phyloP scores from a whole-genome alignment of 768 basidiomycete genomes.

The Phaeolepiota aurea region DNA sequence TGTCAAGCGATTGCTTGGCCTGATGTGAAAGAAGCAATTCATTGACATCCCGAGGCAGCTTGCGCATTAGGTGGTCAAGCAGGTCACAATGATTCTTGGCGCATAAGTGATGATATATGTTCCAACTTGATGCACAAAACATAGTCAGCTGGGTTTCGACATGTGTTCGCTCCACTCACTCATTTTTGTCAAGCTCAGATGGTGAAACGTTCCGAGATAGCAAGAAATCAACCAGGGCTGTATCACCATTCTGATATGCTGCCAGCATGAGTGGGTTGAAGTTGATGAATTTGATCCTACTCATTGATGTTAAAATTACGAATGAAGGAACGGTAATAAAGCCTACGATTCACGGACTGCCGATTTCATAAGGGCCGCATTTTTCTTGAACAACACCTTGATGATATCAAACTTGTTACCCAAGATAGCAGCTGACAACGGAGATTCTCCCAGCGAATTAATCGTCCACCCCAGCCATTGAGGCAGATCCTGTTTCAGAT shows the following conservation, averaged over 20 bases:
- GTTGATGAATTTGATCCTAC: slow-evolving; percentile 36
- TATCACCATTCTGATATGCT: slow-evolving; percentile 16
- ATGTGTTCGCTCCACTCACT: slow-evolving; percentile 6
- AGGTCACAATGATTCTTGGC: slow-evolving; percentile 15
- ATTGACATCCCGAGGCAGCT: slow-evolving; percentile 41
- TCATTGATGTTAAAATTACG: slow-evolving; percentile 1
- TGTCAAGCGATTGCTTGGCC: slow-evolving; percentile 36
- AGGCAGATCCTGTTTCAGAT: slow-evolving; percentile 33
- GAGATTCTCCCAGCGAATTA: slow-evolving; percentile 42
- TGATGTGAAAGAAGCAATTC: slow-evolving; percentile 35
- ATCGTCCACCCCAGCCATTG: slow-evolving; percentile 44
- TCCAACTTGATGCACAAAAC: slow-evolving; percentile 36
- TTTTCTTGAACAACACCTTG: slow-evolving; percentile 35
- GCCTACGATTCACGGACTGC: slow-evolving; percentile 36
- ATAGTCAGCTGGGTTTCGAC: neutral
- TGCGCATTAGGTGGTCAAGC: slow-evolving; percentile 35
- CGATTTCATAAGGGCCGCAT: slow-evolving; percentile 29
- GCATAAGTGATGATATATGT: slow-evolving; percentile 46
- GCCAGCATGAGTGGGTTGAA: slow-evolving; percentile 39
- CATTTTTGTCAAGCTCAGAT: slow-evolving; percentile 31
- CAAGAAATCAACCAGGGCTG: slow-evolving; percentile 39
- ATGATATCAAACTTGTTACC: slow-evolving; percentile 26
- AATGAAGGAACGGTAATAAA: neutral
- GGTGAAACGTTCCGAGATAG: slow-evolving; percentile 37
- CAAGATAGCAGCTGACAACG: slow-evolving; percentile 36